A percentile compares a stretch with the other conserved stretches of the same genome.
These are phyloP conservation scores for Erucastrum elatum DNA, from an alignment of 345 rosid genomes.

Conservation along the genomic window DNA sequence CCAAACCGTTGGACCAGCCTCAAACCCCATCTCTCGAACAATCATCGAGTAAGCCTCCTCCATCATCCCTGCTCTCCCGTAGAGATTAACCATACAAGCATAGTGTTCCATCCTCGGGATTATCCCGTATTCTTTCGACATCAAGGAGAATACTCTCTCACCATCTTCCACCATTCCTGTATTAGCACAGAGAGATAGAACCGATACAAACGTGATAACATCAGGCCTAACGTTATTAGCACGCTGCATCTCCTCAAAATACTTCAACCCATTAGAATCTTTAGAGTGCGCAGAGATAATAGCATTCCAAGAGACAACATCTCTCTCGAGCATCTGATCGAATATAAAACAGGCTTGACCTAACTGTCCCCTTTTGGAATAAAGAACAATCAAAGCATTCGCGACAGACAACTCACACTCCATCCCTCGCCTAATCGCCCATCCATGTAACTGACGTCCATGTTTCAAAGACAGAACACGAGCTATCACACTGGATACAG, in stretches of 20 bases:
- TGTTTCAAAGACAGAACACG: constrained; percentile 45
- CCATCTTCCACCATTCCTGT: constrained; percentile 67
- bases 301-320: constrained; percentile 81
- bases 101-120: constrained; percentile 67
- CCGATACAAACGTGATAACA: constrained; percentile 70
- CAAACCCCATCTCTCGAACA: constrained; percentile 55
- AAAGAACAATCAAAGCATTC: constrained; percentile 65
- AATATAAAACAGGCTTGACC: constrained; percentile 58
- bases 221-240: constrained; percentile 50
- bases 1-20: constrained; percentile 86
- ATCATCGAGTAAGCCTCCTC: constrained; percentile 61
- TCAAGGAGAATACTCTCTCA: constrained; percentile 53
- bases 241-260: constrained; percentile 64
- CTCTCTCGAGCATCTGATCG: constrained; percentile 62
- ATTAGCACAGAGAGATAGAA: constrained; percentile 72
- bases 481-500: constrained; percentile 63
- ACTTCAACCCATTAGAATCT: constrained; percentile 47
- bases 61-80: constrained; percentile 70
- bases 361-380: constrained; percentile 52
- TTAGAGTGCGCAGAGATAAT: constrained; percentile 67
- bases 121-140: constrained; percentile 53
- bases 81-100: constrained; percentile 83
- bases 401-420: constrained; percentile 59
- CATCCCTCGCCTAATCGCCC: constrained; percentile 60
- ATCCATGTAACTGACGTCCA: constrained; percentile 70